Percentiles rank a stretch among this genome's conserved stretches.
Conservation (phyloP, 2,329 filamentous ascomycete species). For the Xylariaceae sp. region DNA sequence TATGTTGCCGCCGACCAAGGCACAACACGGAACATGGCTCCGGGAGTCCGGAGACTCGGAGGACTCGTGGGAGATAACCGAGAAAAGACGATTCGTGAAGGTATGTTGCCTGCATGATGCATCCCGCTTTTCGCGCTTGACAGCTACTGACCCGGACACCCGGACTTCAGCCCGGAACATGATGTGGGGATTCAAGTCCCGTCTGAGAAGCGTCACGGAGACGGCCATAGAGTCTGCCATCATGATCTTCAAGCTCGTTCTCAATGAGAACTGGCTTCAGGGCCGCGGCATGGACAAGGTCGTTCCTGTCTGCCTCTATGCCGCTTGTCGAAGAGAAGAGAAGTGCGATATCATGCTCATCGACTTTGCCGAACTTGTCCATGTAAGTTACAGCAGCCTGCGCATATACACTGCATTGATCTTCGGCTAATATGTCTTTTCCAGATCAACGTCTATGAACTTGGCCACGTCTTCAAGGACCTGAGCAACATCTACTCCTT, state of each 20-base stretch:
- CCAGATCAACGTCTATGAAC: conserved; percentile 80
- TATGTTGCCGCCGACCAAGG: conserved; percentile 83
- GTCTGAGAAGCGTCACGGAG: conserved; percentile 52
- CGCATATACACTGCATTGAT: background rate
- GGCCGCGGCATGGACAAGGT: conserved; percentile 82
- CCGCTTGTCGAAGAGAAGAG: conserved; percentile 72
- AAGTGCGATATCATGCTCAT: conserved; percentile 89
- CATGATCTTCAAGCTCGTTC: conserved; percentile 71
- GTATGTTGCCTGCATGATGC: conserved; percentile 12
- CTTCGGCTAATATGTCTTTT: conserved; percentile 1
- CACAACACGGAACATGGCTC: conserved; percentile 62
- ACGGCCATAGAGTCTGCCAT: conserved; percentile 60
- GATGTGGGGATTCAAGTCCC: conserved; percentile 57
- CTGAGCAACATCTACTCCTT: conserved; percentile 68
- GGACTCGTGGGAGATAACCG: conserved; percentile 49
- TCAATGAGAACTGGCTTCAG: conserved; percentile 72
- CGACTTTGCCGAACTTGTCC: conserved; percentile 79
- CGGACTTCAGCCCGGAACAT: no score
- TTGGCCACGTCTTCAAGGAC: conserved; percentile 85
- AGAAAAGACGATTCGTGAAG: conserved; percentile 54
- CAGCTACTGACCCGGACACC: no score
- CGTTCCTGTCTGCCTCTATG: conserved; percentile 85
- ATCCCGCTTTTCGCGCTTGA: no score
- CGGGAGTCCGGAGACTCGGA: conserved; percentile 55
- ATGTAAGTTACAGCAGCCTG: conserved; percentile 29